Conservation (phyloP, 2,329 filamentous ascomycete species). For the Sordariomycetes sp. region DNA sequence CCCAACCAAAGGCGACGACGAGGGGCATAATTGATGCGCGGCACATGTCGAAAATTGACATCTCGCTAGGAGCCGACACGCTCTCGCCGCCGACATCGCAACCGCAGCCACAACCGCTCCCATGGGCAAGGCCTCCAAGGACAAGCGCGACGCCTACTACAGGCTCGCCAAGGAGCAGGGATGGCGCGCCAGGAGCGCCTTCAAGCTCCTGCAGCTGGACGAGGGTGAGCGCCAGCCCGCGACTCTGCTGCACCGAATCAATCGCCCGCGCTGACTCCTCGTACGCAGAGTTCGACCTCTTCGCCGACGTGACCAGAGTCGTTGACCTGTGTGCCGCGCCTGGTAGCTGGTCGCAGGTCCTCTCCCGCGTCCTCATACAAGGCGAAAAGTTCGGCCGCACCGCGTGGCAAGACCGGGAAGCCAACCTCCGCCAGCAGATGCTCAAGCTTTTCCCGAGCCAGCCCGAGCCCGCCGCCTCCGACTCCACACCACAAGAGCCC, state of each 20-base stretch:
- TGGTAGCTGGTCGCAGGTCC: slow-evolving; percentile 93
- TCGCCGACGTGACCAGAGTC: slow-evolving; percentile 79
- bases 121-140: slow-evolving; percentile 97
- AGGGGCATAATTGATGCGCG: neutral
- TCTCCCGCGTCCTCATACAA: slow-evolving; percentile 87
- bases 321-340: slow-evolving; percentile 94
- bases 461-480: neutral
- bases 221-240: slow-evolving; percentile 37
- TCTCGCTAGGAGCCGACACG: neutral
- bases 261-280: neutral
- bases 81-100: neutral
- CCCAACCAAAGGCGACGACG: neutral
- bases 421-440: slow-evolving; percentile 51
- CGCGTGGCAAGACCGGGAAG: slow-evolving; percentile 79
- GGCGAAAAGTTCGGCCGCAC: slow-evolving; percentile 80
- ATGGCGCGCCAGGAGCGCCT: slow-evolving; percentile 91
- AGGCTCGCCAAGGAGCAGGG: slow-evolving; percentile 97
- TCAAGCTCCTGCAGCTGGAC: slow-evolving; percentile 93
- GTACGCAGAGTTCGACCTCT: slow-evolving; percentile 76
- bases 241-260: neutral
- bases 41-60: neutral
- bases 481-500: neutral
- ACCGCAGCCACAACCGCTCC: neutral
- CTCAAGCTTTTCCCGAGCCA: slow-evolving; percentile 33
- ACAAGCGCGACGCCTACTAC: slow-evolving; percentile 97